Evolutionary conservation across 164 flowering plant species (phyloP), one percentile per base, ranked within the genome.

Genomic region (Hamamelis virginiana): DNA sequence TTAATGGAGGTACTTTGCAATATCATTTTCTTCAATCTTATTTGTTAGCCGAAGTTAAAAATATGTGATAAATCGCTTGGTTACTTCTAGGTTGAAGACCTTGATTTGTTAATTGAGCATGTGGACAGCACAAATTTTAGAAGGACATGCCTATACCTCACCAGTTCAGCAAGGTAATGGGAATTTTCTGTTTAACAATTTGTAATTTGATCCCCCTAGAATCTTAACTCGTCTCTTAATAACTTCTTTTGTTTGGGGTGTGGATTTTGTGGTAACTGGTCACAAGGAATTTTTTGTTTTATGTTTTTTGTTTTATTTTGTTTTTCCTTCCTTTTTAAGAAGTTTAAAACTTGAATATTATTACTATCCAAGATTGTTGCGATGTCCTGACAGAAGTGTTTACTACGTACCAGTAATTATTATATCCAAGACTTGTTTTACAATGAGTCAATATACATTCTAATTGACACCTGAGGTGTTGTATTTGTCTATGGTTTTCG

Each of bases 61-160:
- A 22, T 15, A 60, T 46, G 57, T 59, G 48, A 61, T 19, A 48
- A 21, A 8, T 27, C 19, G 3, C 8, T 47, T 45, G 0, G 23
- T 21, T 67, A 28, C 76, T n/a, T n/a, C n/a, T n/a, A 94, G 98
- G 97, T 95, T 71, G 98, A 95, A 76, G 97, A 92, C 76, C 92
- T 95, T 80, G 97, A 92, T 81, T 73, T 89, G 64, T 70, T 95
- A 69, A 71, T 82, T 76, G 93, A 91, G 75, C 90, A 91, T 76
- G 94, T 92, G 59, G 97, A 92, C 63, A 72, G 69, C 0, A 80
- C 97, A 69, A 95, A 92, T 75, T 91, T 85, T 74, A 91, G 79
- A 78, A 79, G 98, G 77, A 92, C 98, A 14, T 92, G 98, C 80
- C 77, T 86, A 43, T 95, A 92, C 72, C 89, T 89, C 64, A 89